These are phyloP conservation scores for Pseudoperonospora humuli DNA, from an alignment of 352 stramenopile genomes.

Conservation along the genomic window DNA sequence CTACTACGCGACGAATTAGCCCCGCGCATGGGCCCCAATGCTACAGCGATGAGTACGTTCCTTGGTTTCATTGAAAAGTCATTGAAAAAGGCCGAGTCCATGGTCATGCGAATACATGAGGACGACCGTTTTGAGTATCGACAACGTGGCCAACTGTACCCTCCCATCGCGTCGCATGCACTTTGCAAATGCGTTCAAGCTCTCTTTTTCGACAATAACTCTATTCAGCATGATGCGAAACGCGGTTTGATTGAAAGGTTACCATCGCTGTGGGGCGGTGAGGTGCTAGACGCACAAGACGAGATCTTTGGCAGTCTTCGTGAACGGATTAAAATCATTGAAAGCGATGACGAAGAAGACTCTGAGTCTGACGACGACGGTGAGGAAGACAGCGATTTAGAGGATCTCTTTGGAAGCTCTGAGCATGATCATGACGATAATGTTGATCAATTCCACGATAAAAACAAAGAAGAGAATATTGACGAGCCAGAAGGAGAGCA, in stretches of 20 bases:
- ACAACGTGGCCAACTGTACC: conserved; percentile 56
- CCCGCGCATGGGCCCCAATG: conserved; percentile 54
- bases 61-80: conserved; percentile 76
- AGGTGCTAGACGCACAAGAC: conserved; percentile 54
- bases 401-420: conserved; percentile 25
- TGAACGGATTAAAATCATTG: conserved; percentile 27
- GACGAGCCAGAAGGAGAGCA: conserved; percentile 1
- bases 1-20: conserved; percentile 59
- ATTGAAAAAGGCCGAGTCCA: conserved; percentile 71
- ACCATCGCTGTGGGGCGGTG: conserved; percentile 61
- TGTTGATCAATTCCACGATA: not conserved
- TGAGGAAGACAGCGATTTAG: conserved; percentile 28
- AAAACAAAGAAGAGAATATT: conserved; percentile 7
- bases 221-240: conserved; percentile 76
- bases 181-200: conserved; percentile 64
- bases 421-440: conserved; percentile 1
- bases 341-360: conserved; percentile 45
- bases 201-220: conserved; percentile 76
- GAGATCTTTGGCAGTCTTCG: conserved; percentile 43
- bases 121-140: conserved; percentile 64
- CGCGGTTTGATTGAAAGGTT: conserved; percentile 61
- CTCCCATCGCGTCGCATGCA: conserved; percentile 54
- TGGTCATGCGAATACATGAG: conserved; percentile 62
- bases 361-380: conserved; percentile 42
- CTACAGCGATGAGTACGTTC: conserved; percentile 47